phyloP scores from a whole-genome alignment of 2,329 filamentous ascomycete species.

The Berkeleyomyces rouxiae region DNA sequence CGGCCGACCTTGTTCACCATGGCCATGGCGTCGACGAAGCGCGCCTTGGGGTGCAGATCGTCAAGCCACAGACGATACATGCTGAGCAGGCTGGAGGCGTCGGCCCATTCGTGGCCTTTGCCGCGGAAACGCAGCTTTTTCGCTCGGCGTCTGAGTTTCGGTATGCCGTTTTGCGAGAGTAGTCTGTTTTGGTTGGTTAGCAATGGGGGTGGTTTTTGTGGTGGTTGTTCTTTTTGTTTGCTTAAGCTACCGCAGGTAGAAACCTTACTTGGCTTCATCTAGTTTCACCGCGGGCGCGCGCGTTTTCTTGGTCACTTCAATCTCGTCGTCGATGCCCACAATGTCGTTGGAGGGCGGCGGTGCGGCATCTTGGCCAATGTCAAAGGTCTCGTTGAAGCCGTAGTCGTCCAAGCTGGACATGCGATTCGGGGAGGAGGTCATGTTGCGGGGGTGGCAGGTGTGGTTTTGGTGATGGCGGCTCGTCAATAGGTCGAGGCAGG shows the following conservation, averaged over 20 bases:
- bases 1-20: conserved; percentile 94
- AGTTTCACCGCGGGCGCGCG: conserved; percentile 63
- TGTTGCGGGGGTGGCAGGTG: background rate
- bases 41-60: conserved; percentile 85
- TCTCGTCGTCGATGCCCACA: conserved; percentile 71
- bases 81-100: conserved; percentile 63
- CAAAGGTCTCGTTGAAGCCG: conserved; percentile 42
- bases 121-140: conserved; percentile 67
- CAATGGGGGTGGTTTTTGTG: background rate
- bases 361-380: conserved; percentile 18
- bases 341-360: conserved; percentile 31
- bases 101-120: conserved; percentile 90
- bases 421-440: conserved; percentile 2
- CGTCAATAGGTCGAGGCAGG: too few species aligned
- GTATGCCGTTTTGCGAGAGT: conserved; percentile 70
- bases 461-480: background rate
- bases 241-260: background rate
- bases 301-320: conserved; percentile 63
- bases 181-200: conserved; percentile 33
- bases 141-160: conserved; percentile 57
- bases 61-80: conserved; percentile 97
- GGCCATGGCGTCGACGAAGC: conserved; percentile 71
- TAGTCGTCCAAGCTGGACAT: conserved; percentile 62
- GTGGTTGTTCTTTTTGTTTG: too few species aligned
- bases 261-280: conserved; percentile 53